Conservation (phyloP, 2,329 filamentous ascomycete genomes). For the Metarhizium guizhouense region DNA sequence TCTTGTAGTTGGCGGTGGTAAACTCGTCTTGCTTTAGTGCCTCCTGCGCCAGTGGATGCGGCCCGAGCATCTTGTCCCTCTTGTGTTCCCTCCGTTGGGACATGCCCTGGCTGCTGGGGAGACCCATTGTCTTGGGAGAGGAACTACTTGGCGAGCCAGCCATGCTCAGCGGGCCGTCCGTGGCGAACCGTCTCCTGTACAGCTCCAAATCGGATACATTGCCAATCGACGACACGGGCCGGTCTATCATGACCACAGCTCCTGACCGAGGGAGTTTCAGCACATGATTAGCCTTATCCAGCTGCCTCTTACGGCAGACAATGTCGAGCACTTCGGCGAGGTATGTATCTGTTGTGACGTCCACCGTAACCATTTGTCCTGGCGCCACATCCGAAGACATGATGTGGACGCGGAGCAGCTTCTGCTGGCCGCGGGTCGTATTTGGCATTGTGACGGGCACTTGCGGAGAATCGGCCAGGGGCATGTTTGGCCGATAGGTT, state of each 20-base stretch:
- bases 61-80: slow-evolving; percentile 42
- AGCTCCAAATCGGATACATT: slow-evolving; percentile 69
- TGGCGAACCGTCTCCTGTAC: slow-evolving; percentile 64
- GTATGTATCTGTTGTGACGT: slow-evolving; percentile 75
- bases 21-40: slow-evolving; percentile 50
- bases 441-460: slow-evolving; percentile 33
- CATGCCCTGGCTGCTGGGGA: slow-evolving; percentile 32
- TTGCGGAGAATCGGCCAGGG: slow-evolving; percentile 48
- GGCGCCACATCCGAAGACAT: slow-evolving; percentile 59
- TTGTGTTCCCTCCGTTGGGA: slow-evolving; percentile 41
- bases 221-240: slow-evolving; percentile 70
- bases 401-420: slow-evolving; percentile 64
- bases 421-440: slow-evolving; percentile 53
- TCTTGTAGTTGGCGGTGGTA: slow-evolving; percentile 55
- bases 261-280: slow-evolving; percentile 69
- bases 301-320: slow-evolving; percentile 65
- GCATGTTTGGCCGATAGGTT: slow-evolving; percentile 44
- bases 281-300: slow-evolving; percentile 73
- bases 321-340: slow-evolving; percentile 73
- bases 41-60: slow-evolving; percentile 60
- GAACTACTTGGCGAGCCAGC: slow-evolving; percentile 59
- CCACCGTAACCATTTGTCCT: slow-evolving; percentile 63
- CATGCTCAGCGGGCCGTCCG: slow-evolving; percentile 61
- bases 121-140: slow-evolving; percentile 56
- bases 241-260: slow-evolving; percentile 66